Base-by-base conservation (phyloP, 169 alveolate genomes). In the Fabrea salina region DNA sequence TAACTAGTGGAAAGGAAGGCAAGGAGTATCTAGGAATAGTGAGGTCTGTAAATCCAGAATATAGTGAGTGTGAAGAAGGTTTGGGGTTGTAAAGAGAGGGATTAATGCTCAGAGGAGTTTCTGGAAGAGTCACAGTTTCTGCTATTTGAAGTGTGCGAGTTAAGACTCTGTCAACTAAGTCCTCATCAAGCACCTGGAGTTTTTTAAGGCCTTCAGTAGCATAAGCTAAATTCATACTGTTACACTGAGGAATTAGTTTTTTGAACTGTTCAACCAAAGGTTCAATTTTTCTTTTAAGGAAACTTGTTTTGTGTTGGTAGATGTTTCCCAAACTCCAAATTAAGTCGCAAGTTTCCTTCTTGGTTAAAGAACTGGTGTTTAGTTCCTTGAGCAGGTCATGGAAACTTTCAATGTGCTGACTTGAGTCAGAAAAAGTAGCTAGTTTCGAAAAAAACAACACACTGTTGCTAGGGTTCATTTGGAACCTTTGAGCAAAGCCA, bases 141-240 rank as follows among this genome's bases (percentile, higher is more conserved):
- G 39, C 27, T 16, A 61, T 8, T n/a, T 61, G 25, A 61, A 27
- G 11, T 35, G 39, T 35, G 7, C 74, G 44, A n/a, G 41, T 16
- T 16, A 22, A 16, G 8, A 61, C 39, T 61, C 50, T 27, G 8
- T 30, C 22, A 13, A 16, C 74, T 11, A 61, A 11, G 1, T 1
- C 2, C 2, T 1, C 2, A 61, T 61, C 32, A 33, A 8, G 13
- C 1, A 33, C 74, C 25, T 61, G 16, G 1, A 61, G n/a, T 8
- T 11, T 3, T 16, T 27, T 30, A n/a, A 61, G 39, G n/a, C 74
- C 74, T 61, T 61, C 22, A 32, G 51, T 8, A 2, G 74, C 74
- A 61, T 61, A 61, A n/a, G 53, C 74, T n/a, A 61, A 30, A 37
- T 61, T 61, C 50, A 61, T 30, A 16, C 41, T n/a, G 39, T 61